Evolutionary conservation across 2,329 filamentous ascomycete genomes (phyloP).

Genomic region (Lachnellula willkommii): DNA sequence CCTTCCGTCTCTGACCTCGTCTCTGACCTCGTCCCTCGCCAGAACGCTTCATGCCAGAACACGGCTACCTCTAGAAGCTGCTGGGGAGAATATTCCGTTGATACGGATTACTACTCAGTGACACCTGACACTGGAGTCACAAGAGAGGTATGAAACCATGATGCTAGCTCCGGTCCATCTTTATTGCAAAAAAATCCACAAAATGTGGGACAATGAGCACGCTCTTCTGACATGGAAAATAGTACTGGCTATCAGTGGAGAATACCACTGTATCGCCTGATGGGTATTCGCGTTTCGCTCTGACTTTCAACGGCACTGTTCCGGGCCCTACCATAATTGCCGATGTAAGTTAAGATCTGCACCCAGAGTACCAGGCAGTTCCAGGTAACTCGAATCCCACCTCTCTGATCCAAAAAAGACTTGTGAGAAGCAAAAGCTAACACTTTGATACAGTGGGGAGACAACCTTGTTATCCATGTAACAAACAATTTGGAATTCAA

Average conservation of each 20-base stretch:
- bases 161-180: not conserved
- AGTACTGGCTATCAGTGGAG: slow-evolving; percentile 25
- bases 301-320: slow-evolving; percentile 34
- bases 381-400: no score
- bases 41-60: slow-evolving; percentile 22
- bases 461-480: slow-evolving; percentile 31
- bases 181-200: not conserved
- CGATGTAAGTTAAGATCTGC: slow-evolving; percentile 10
- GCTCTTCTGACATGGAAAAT: not conserved
- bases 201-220: no score
- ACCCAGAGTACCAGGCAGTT: no score
- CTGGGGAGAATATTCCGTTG: slow-evolving; percentile 30
- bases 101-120: slow-evolving; percentile 28
- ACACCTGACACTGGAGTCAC: slow-evolving; percentile 33
- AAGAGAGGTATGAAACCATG: slow-evolving; percentile 24
- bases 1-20: slow-evolving; percentile 14
- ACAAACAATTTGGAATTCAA: slow-evolving; percentile 35
- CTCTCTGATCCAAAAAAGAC: no score
- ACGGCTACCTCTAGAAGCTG: slow-evolving; percentile 29
- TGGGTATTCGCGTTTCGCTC: slow-evolving; percentile 48
- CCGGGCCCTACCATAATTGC: slow-evolving; percentile 38
- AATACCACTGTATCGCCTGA: slow-evolving; percentile 33
- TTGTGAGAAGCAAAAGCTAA: no score
- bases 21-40: not conserved
- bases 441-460: slow-evolving; percentile 24